phyloP scores from a whole-genome alignment of 2,329 filamentous ascomycete species.

The Epichloe hybrida region DNA sequence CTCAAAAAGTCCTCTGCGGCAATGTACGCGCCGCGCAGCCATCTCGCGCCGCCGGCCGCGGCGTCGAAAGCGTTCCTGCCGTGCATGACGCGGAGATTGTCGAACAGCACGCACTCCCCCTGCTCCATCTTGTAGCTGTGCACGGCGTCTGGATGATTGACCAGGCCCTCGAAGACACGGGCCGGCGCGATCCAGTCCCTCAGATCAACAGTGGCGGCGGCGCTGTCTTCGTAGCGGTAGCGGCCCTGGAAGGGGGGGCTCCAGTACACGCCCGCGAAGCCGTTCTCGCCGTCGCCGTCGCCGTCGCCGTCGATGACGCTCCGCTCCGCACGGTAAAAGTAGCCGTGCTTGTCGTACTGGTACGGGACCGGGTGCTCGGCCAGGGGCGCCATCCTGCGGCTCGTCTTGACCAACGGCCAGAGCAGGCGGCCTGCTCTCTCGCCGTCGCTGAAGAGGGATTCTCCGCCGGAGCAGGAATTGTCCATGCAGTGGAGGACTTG shows the following conservation, averaged over 20 bases:
- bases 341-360: constrained; percentile 53
- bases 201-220: constrained; percentile 8
- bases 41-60: constrained; percentile 49
- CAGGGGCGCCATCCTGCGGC: constrained; percentile 7
- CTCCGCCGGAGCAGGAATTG: constrained; percentile 66
- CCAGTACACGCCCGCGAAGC: constrained; percentile 36
- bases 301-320: constrained; percentile 33
- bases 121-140: constrained; percentile 61
- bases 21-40: constrained; percentile 79
- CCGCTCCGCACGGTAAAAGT: constrained; percentile 47
- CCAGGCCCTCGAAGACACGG: constrained; percentile 38
- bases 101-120: constrained; percentile 92
- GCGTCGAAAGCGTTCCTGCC: constrained; percentile 63
- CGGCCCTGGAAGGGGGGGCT: constrained; percentile 71
- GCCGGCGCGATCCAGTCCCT: constrained; percentile 35
- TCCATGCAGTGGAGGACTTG: constrained; percentile 84
- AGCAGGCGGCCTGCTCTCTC: constrained; percentile 41
- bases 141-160: constrained; percentile 45
- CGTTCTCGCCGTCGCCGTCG: constrained; percentile 6
- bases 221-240: constrained; percentile 25
- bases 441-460: constrained; percentile 75
- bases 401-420: constrained; percentile 9
- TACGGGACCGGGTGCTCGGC: constrained; percentile 35
- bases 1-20: constrained; percentile 35
- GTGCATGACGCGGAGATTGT: constrained; percentile 77